Conservation (phyloP, 441 rosid genomes). For the Arabidopsis hybrid region DNA sequence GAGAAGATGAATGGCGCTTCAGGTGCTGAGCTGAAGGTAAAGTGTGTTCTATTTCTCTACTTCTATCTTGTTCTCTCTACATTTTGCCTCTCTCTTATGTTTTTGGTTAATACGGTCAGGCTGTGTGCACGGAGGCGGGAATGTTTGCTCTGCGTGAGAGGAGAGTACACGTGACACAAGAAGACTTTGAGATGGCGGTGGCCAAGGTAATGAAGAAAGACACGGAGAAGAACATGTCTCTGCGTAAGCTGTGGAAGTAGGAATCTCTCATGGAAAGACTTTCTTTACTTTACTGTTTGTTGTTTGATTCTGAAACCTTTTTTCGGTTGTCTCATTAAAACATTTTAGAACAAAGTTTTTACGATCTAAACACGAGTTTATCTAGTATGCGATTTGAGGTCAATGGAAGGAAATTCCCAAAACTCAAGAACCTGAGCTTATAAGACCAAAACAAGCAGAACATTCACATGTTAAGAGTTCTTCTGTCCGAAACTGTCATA, state of each 20-base stretch:
- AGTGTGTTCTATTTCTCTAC: neutral
- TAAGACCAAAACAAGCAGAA: no score
- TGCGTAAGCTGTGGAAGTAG: constrained; percentile 88
- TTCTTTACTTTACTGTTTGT: no score
- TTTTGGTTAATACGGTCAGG: constrained; percentile 49
- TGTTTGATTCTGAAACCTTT: no score
- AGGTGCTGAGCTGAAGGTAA: constrained; percentile 93
- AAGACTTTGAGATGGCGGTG: constrained; percentile 91
- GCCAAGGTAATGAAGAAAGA: constrained; percentile 99
- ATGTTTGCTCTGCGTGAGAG: constrained; percentile 90
- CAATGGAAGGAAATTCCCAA: no score
- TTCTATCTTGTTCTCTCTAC: constrained; percentile 20
- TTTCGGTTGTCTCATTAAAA: no score
- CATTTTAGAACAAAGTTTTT: no score
- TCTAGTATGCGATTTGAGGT: no score
- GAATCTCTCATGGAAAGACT: no score
- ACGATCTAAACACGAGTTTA: no score
- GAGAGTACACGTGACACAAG: constrained; percentile 85
- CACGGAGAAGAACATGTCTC: constrained; percentile 90
- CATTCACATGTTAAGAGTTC: no score
- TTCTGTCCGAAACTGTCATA: no score
- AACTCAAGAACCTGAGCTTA: no score
- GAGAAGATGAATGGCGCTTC: constrained; percentile 97
- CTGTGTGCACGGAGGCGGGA: constrained; percentile 90
- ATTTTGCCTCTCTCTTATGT: neutral